Evolutionary conservation across 2,329 filamentous ascomycete genomes (phyloP).

Genomic region (Diaporthe velutina): DNA sequence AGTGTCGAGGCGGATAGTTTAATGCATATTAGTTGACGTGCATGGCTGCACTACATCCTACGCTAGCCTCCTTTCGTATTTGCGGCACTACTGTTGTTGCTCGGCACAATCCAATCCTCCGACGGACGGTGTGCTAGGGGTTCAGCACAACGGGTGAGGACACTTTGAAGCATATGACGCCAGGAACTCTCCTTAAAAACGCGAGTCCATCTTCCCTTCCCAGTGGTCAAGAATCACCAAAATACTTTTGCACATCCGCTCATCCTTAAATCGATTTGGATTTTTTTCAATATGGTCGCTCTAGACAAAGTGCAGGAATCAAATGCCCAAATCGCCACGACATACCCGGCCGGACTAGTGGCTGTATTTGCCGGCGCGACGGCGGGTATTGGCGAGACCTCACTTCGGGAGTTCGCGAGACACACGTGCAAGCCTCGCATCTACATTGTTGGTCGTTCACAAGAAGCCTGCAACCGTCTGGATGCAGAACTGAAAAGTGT

Average conservation of each 20-base stretch:
- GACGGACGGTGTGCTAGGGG: background rate
- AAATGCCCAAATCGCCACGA: constrained; percentile 50
- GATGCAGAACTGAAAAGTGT: constrained; percentile 55
- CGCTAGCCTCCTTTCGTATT: constrained; percentile 25
- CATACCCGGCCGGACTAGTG: constrained; percentile 50
- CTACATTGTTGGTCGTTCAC: constrained; percentile 65
- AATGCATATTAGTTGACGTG: background rate
- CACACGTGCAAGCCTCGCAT: constrained; percentile 56
- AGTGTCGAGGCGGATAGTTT: background rate
- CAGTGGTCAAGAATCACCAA: background rate
- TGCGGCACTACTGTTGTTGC: constrained; percentile 12
- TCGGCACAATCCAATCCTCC: constrained; percentile 13
- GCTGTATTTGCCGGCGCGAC: constrained; percentile 68
- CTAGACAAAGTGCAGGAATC: constrained; percentile 49
- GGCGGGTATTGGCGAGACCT: constrained; percentile 65
- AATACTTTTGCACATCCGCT: background rate
- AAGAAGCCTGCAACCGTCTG: constrained; percentile 52
- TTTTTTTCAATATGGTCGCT: background rate
- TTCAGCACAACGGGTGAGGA: background rate
- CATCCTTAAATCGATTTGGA: background rate
- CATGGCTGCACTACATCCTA: background rate
- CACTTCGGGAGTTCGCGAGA: constrained; percentile 60
- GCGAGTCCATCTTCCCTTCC: no score
- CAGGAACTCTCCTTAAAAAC: background rate
- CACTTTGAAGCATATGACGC: background rate